Evolutionary conservation across 805 yeast species (phyloP), one percentile per base, ranked within the genome.

Genomic region (Candida germanica): DNA sequence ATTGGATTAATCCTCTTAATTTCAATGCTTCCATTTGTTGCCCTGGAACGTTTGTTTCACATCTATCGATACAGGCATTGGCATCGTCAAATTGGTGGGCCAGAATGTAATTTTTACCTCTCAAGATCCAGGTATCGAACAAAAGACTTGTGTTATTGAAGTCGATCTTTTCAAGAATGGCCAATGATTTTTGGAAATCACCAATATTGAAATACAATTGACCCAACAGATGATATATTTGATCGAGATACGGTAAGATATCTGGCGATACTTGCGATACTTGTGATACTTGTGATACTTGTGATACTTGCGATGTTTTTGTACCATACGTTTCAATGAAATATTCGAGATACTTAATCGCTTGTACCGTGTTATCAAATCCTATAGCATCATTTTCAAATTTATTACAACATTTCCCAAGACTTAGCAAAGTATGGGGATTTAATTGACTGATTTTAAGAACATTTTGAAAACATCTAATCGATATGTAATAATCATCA

Each of bases 391-490:
- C 31, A 19, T 25, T 30, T 19, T 36, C 39, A 16, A 36, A 36
- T 14, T 21, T 18, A 8, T 18, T 17, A 30, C 39, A 36, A 21
- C 39, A 30, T 12, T 23, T 22, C 6, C 35, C 17, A 8, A 36
- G 31, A 12, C 26, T 30, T 4, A 36, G n/a, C 11, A 36, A 15
- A 2, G 35, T 36, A 15, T 21, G 12, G 12, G 31, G 16, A 17
- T 36, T 22, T 12, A 33, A 31, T 4, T 31, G 31, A 14, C 25
- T 39, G 15, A 30, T 35, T 23, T 38, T 35, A 2, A 42, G 20
- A 10, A 40, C 28, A 20, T 36, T 42, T 8, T 39, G 35, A n/a
- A 36, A 42, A 19, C 43, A 42, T 26, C 31, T 31, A 11, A 36
- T 38, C 6, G 38, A 32, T 4, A 35, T 13, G 9, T 36, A 29